phyloP scores from a whole-genome alignment of 768 basidiomycete genomes.

The Collybia sordida region DNA sequence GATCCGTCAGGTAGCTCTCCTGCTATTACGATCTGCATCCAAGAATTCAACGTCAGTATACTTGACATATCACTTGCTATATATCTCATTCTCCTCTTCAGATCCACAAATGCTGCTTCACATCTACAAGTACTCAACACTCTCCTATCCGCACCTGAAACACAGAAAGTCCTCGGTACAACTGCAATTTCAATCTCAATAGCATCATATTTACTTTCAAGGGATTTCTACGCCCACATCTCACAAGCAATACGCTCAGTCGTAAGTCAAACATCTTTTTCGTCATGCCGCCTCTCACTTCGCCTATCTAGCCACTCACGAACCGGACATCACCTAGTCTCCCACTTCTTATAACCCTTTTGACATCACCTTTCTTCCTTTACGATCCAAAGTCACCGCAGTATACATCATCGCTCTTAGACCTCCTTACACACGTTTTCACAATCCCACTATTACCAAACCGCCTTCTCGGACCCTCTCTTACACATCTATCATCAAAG shows the following conservation, averaged over 20 bases:
- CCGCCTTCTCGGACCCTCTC: constrained; percentile 58
- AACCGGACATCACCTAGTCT: constrained; percentile 55
- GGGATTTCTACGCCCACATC: constrained; percentile 46
- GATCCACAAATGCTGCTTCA: constrained; percentile 42
- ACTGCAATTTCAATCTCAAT: constrained; percentile 30
- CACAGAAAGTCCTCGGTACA: constrained; percentile 24
- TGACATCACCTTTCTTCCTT: constrained; percentile 38
- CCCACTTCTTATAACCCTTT: constrained; percentile 40
- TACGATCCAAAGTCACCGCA: constrained; percentile 23
- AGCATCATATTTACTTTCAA: constrained; percentile 44
- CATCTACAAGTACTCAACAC: constrained; percentile 53
- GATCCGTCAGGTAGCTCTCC: constrained; percentile 44
- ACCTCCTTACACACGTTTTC: constrained; percentile 51
- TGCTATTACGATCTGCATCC: constrained; percentile 55
- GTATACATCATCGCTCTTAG: constrained; percentile 1
- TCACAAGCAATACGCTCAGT: constrained; percentile 42
- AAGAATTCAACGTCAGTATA: constrained; percentile 46
- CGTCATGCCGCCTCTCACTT: neutral
- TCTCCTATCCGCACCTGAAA: constrained; percentile 36
- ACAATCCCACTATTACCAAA: constrained; percentile 79
- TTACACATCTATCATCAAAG: constrained; percentile 62
- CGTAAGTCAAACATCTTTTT: constrained; percentile 35
- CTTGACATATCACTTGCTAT: neutral
- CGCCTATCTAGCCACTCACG: constrained; percentile 45
- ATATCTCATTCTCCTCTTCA: constrained; percentile 20